Evolutionary conservation across 176 grass and related monocot genomes (phyloP).

Genomic region (Aegilops bicornis): DNA sequence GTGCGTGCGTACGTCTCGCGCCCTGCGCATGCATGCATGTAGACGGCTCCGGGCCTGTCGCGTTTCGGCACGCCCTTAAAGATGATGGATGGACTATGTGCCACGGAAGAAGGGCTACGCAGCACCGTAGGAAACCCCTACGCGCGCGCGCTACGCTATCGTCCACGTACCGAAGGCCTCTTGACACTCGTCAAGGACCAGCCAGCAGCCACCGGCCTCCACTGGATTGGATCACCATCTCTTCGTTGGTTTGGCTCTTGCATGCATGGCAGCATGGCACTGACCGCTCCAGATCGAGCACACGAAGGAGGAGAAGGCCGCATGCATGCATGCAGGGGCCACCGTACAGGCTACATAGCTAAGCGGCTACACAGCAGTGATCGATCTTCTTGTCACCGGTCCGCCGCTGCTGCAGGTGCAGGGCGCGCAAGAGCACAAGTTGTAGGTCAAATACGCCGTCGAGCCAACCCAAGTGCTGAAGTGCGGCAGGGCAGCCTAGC

Average conservation of each 20-base stretch:
- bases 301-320: background rate
- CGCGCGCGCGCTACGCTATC: background rate
- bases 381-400: background rate
- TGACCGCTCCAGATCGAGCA: background rate
- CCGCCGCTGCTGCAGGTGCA: too few species aligned
- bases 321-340: background rate
- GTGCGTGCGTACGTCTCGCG: too few species aligned
- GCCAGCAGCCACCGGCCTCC: background rate
- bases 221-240: background rate
- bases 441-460: background rate
- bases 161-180: background rate
- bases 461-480: background rate
- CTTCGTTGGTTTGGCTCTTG: background rate
- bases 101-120: background rate
- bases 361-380: too few species aligned
- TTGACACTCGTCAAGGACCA: slow-evolving; percentile 7
- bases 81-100: background rate
- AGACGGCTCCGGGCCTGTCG: too few species aligned
- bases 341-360: too few species aligned
- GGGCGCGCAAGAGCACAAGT: background rate
- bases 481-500: background rate
- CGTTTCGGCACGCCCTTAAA: background rate
- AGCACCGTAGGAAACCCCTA: background rate
- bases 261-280: background rate
- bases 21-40: too few species aligned